phyloP scores from a whole-genome alignment of 352 stramenopile species.

The Globisporangium canariense region DNA sequence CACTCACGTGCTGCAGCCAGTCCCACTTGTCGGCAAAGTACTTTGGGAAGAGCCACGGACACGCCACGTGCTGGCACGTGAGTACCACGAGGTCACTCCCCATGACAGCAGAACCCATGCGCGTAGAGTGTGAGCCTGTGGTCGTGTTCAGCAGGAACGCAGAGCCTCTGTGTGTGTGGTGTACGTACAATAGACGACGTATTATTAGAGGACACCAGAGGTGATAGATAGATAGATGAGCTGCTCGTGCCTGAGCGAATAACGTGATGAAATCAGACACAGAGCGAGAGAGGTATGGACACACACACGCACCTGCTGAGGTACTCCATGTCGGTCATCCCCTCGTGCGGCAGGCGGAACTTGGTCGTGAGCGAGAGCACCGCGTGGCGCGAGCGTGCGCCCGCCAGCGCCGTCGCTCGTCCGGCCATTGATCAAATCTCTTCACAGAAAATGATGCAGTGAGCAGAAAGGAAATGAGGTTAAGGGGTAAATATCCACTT shows the following conservation, averaged over 20 bases:
- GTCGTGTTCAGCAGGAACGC: slow-evolving; percentile 46
- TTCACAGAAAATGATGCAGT: too few relatives aligned
- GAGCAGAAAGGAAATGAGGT: too few relatives aligned
- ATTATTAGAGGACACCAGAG: neutral
- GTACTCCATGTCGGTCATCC: slow-evolving; percentile 71
- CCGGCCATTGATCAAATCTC: neutral
- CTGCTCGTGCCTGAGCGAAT: neutral
- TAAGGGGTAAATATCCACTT: too few relatives aligned
- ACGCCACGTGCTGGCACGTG: slow-evolving; percentile 81
- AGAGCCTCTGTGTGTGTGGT: slow-evolving; percentile 40
- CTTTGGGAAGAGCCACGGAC: slow-evolving; percentile 70
- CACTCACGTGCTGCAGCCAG: slow-evolving; percentile 81
- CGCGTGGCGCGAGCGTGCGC: slow-evolving; percentile 22
- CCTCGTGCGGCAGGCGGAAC: slow-evolving; percentile 77
- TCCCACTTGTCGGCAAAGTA: slow-evolving; percentile 80
- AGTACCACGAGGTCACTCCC: slow-evolving; percentile 30
- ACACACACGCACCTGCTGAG: slow-evolving; percentile 53
- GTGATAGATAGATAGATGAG: neutral
- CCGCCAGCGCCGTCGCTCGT: neutral
- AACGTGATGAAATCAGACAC: neutral
- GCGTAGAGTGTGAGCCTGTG: neutral
- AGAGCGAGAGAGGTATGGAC: neutral
- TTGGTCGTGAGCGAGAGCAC: slow-evolving; percentile 76
- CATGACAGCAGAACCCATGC: neutral
- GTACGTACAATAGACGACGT: neutral